Percentiles rank a stretch among this genome's conserved stretches.
These are phyloP conservation scores for Tuber aestivum DNA, from an alignment of 495 filamentous ascomycete species.

Conservation along the genomic window DNA sequence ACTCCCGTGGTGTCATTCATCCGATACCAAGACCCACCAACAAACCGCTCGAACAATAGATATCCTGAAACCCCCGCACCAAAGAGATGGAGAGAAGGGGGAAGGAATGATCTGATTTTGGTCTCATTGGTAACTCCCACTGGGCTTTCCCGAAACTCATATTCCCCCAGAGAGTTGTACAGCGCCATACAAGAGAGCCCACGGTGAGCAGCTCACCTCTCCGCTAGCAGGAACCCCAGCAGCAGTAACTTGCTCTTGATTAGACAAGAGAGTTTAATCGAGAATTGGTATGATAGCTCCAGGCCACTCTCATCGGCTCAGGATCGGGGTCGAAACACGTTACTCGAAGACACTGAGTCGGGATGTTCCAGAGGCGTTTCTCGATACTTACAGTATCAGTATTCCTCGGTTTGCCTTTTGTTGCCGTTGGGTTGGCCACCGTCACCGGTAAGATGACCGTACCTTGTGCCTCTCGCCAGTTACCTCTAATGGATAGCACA, in stretches of 20 bases:
- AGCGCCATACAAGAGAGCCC: neutral
- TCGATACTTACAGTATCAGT: neutral
- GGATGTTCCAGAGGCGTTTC: neutral
- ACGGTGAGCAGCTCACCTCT: neutral
- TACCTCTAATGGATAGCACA: neutral
- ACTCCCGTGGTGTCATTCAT: neutral
- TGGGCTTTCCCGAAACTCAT: neutral
- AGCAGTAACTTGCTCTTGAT: neutral
- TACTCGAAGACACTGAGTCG: neutral
- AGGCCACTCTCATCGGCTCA: neutral
- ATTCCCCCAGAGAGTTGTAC: neutral
- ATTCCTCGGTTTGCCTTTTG: neutral
- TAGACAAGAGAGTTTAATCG: neutral
- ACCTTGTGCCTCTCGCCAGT: neutral
- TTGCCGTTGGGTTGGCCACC: neutral
- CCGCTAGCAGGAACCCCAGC: neutral
- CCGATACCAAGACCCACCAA: neutral
- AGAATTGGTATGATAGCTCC: neutral
- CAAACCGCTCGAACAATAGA: neutral
- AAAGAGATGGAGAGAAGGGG: neutral
- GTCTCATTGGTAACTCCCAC: neutral
- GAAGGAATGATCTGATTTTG: neutral
- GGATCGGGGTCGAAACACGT: neutral
- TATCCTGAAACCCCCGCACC: neutral
- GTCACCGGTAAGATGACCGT: neutral